Conservation (phyloP, 1,284 basidiomycete species). For the Cutaneotrichosporon sp. region DNA sequence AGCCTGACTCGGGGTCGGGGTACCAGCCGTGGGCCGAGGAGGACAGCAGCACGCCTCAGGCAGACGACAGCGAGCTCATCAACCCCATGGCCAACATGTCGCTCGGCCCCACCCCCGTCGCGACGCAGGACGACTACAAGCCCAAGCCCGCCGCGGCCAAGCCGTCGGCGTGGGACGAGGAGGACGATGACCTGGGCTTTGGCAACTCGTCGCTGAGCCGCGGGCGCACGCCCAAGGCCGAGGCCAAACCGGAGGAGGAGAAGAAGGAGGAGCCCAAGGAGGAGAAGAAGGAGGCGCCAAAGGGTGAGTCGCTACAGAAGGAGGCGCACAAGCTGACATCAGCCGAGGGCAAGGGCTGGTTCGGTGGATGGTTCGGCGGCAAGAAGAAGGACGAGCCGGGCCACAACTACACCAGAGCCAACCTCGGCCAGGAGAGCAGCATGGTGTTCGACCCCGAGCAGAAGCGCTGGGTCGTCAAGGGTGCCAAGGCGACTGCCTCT, state of each 20-base stretch:
- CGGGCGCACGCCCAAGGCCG: conserved; percentile 44
- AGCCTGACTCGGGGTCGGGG: conserved; percentile 1
- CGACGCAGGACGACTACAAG: conserved; percentile 12
- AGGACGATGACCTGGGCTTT: conserved; percentile 86
- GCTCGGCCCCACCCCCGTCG: conserved; percentile 10
- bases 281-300: conserved; percentile 12
- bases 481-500: conserved; percentile 62
- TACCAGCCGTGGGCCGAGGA: conserved; percentile 22
- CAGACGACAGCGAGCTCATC: conserved; percentile 6
- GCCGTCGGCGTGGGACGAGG: conserved; percentile 57
- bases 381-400: conserved; percentile 59
- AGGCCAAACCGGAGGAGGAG: conserved; percentile 34
- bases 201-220: conserved; percentile 65
- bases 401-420: conserved; percentile 62
- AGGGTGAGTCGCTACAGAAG: conserved; percentile 3
- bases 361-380: conserved; percentile 69
- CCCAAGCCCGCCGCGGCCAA: not conserved
- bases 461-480: conserved; percentile 96
- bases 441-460: conserved; percentile 95
- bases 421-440: conserved; percentile 84
- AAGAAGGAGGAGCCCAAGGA: conserved; percentile 23
- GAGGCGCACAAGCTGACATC: not conserved
- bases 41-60: conserved; percentile 11
- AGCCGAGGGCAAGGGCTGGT: conserved; percentile 16
- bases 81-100: conserved; percentile 7